phyloP scores from a whole-genome alignment of 352 stramenopile genomes.

The Phytophthora pseudosyringae region DNA sequence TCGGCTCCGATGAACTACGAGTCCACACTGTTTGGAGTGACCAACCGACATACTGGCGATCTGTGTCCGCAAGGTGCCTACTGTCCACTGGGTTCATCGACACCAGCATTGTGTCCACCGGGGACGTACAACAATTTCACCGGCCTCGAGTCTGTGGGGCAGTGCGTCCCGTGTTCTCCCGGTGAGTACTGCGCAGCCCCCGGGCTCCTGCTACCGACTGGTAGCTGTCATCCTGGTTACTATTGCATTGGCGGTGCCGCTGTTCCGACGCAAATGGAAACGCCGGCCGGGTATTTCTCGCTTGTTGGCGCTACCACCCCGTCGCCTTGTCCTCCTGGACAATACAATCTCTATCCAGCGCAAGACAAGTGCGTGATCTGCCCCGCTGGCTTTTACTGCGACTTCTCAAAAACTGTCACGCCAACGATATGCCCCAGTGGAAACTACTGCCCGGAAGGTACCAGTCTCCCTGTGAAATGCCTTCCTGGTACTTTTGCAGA shows the following conservation, averaged over 20 bases:
- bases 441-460: constrained; percentile 71
- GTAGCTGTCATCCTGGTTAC: constrained; percentile 77
- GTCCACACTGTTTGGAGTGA: constrained; percentile 67
- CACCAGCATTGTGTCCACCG: constrained; percentile 66
- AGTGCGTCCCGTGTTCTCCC: constrained; percentile 85
- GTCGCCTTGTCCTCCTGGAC: constrained; percentile 57
- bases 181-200: constrained; percentile 82
- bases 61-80: constrained; percentile 75
- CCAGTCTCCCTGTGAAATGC: constrained; percentile 67
- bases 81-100: constrained; percentile 70
- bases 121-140: constrained; percentile 81
- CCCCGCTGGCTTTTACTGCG: constrained; percentile 77
- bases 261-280: constrained; percentile 61
- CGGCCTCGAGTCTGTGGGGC: constrained; percentile 60
- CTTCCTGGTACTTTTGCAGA: constrained; percentile 63
- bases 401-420: constrained; percentile 52
- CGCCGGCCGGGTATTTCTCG: constrained; percentile 61
- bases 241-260: constrained; percentile 73
- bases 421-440: constrained; percentile 62
- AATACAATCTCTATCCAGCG: constrained; percentile 66
- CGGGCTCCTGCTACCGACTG: constrained; percentile 71
- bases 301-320: constrained; percentile 49
- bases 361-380: constrained; percentile 71
- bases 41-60: constrained; percentile 66
- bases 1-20: constrained; percentile 89